Evolutionary conservation across 1,284 basidiomycete species (phyloP).

Genomic region (Phellinidium pouzarii): DNA sequence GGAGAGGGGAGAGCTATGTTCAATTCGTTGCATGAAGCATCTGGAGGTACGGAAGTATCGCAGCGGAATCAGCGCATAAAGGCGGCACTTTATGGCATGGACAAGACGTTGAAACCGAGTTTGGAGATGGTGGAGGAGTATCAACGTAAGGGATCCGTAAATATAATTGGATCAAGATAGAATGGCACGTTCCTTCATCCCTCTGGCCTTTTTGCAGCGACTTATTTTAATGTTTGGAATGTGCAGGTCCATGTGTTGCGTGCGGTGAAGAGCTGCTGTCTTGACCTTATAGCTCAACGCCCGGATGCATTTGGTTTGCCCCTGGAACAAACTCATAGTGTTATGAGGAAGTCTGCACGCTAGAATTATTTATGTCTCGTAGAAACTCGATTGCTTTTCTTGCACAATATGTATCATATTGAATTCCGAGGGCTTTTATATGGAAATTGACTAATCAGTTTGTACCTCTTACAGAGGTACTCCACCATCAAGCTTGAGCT

Average conservation of each 20-base stretch:
- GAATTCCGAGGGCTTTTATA: too few relatives aligned
- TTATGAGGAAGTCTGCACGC: too few relatives aligned
- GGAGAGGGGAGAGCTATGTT: neutral
- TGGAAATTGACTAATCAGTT: too few relatives aligned
- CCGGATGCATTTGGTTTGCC: too few relatives aligned
- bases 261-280: too few relatives aligned
- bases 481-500: too few relatives aligned
- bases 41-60: neutral
- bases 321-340: too few relatives aligned
- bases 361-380: too few relatives aligned
- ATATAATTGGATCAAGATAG: neutral
- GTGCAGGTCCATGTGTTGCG: neutral
- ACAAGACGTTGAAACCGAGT: slow-evolving; percentile 14
- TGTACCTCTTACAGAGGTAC: too few relatives aligned
- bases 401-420: too few relatives aligned
- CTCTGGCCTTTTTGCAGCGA: neutral
- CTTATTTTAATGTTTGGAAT: neutral
- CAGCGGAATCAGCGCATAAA: neutral
- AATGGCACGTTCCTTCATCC: neutral
- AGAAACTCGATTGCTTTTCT: too few relatives aligned
- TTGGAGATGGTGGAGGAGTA: slow-evolving; percentile 17
- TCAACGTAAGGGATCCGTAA: neutral
- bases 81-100: slow-evolving; percentile 15
- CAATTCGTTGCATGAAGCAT: neutral
- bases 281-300: too few relatives aligned